Evolutionary conservation across 2,329 filamentous ascomycete genomes (phyloP), one percentile per base, ranked within the genome.

Genomic region (Cercospora zeae-maydis): DNA sequence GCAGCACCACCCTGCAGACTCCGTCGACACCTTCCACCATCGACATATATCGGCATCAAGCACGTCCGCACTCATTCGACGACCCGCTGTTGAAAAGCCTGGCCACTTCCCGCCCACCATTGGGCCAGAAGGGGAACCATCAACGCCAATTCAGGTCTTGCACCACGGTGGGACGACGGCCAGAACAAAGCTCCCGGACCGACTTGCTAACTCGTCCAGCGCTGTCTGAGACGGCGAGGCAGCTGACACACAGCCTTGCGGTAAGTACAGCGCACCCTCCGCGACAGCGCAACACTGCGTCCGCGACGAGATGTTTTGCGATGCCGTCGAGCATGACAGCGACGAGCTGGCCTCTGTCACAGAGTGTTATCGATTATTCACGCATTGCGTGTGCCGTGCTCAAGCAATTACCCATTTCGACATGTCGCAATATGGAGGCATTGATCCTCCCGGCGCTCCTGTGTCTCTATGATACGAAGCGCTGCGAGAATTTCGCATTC

Each of bases 11-110:
- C 51, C 55, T 65, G 63, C 62, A 62, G 58, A 59, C 45, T 56
- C 65, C 63, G 56, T 54, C 62, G 62, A 62, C 63, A 58, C 58
- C 62, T 57, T 34, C 42, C 54, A 47, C 57, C 19, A 37, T 65
- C 59, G 59, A 66, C 66, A 65, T 67, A 68, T 68, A 68, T 65
- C 65, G 63, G 56, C 47, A 58, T 58, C 65, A 64, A 60, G 55
- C 65, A 65, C 61, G 56, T 62, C 59, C 59, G 60, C 62, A 49
- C 39, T 62, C 62, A 60, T 64, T 66, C 63, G 59, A 67, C 65
- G 45, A 57, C 33, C 62, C 58, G 27, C 64, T 63, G 63, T 64
- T 59, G 57, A 59, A 62, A 63, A 39, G 33, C 59, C 60, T 49
- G 42, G 63, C 61, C 36, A 21, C 24, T 61, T 51, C 33, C 45